These are phyloP conservation scores for Saraca asoca DNA, from an alignment of 331 rosid genomes.

Conservation along the genomic window DNA sequence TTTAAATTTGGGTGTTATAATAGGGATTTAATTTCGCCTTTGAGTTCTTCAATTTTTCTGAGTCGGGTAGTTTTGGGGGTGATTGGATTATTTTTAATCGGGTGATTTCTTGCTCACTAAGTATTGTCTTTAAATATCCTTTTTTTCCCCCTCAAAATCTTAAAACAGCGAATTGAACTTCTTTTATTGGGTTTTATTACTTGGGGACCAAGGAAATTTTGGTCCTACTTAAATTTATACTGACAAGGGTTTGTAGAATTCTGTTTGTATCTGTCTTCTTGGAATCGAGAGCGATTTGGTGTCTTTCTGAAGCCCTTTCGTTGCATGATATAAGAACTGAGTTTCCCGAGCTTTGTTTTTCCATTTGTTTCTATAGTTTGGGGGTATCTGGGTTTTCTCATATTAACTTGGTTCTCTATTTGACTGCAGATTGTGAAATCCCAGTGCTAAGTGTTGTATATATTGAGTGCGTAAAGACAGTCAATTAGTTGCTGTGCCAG, in stretches of 20 bases:
- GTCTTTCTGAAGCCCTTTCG: too few relatives aligned
- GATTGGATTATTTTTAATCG: not conserved
- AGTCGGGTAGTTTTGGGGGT: not conserved
- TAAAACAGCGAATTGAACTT: not conserved
- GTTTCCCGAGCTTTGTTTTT: too few relatives aligned
- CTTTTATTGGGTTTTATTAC: not conserved
- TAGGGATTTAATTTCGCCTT: not conserved
- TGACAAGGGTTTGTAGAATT: not conserved
- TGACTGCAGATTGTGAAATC: constrained; percentile 41
- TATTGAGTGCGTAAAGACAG: constrained; percentile 16
- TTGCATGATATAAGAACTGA: too few relatives aligned
- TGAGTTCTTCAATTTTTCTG: not conserved
- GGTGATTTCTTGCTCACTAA: not conserved
- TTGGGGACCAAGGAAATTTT: constrained; percentile 35
- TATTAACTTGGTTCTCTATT: not conserved
- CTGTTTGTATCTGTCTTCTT: not conserved
- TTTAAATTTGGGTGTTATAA: not conserved
- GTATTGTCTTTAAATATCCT: not conserved
- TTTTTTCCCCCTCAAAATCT: not conserved
- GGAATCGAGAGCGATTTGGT: not conserved
- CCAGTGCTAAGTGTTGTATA: not conserved
- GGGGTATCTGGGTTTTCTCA: too few relatives aligned
- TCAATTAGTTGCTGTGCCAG: not conserved
- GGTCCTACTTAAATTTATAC: not conserved
- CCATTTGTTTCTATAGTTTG: too few relatives aligned